Base-by-base conservation (phyloP, 2,329 filamentous ascomycete species). In the Fusarium denticulatum region DNA sequence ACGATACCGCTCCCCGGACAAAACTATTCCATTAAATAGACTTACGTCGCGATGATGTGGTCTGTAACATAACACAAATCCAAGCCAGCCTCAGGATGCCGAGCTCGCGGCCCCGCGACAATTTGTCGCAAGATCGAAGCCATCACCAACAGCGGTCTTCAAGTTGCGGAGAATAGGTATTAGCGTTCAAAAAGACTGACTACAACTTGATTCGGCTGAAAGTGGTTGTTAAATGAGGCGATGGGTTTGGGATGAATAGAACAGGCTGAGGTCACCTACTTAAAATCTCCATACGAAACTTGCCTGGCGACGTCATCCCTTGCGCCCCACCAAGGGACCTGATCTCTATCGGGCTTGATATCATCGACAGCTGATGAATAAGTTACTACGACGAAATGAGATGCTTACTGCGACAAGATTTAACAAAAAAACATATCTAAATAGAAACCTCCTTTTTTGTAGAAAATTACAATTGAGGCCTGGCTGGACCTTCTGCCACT, bases 61-160 rank as follows among this genome's bases (percentile, higher is more conserved):
- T 95, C 91, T 1, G 95, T 97, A 40, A 98, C 95, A 83, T 99
- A 99, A 86, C 96, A 98, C 49, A 99, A 88, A 81, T 99, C 96
- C 32, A 99, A 88, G 11, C 93, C 93, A 13, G 96, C 93, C 85
- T 98, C 96, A 36, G 93, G 88, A 81, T 98, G 95, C 77, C 92
- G 90, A 67, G 92, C 87, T 74, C 96, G 91, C 18, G 96, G 96
- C 15, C 95, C 92, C 49, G 96, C 95, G 71, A 98, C 94, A 73
- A 98, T 94, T 81, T 97, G 94, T 77, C 96, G 93, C 75, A 98
- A 88, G 70, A 98, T 84, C 28, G 92, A 94, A 61, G 93, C 88
- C 94, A 92, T 91, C 43, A 26, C 72, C 40, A 59, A 26, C 36
- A 37, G 45, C 11, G 18, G 13, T 32, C 28, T 16, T 52, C 6